Base-by-base conservation (phyloP, 2,329 filamentous ascomycete species). In the Harringtonia lauricola region DNA sequence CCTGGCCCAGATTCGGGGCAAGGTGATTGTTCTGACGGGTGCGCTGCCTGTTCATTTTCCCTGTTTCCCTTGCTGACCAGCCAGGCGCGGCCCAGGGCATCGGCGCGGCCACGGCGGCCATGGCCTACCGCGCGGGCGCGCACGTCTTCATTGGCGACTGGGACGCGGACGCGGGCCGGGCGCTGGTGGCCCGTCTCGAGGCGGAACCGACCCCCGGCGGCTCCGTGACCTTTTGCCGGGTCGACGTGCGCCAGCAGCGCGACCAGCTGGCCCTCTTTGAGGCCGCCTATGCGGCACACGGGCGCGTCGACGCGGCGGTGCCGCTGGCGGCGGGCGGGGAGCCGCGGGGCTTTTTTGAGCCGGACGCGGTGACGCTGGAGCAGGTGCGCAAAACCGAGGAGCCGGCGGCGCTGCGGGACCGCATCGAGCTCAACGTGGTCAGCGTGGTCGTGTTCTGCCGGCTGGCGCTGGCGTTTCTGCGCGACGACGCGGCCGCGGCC, bases 381-480 rank as follows among this genome's bases (percentile, higher is more conserved):
- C 64, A 57, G 9, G 59, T 74, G 19, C 58, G 42, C 15, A n/a
- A n/a, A n/a, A n/a, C n/a, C n/a, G 4, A 36, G n/a, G 55, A 62
- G 51, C 57, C 55, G 2, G 53, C 56, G 2, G 57, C 58, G 3
- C 53, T 60, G 41, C 62, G 60, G 47, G 59, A 64, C 4, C 53
- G 52, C 37, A 42, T 72, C 13, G 64, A 71, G 33, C 63, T 73
- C 43, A 71, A 74, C 48, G 56, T 74, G 6, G 57, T 61, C 6
- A 70, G 67, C 9, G 63, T 63, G 2, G 50, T 72, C 19, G 64
- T 66, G 36, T 70, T 73, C 47, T 60, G 64, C 4, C 59, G 70
- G 1, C 63, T 74, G 13, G 71, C 71, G 1, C 58, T 64, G 17
- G 69, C 68, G 6, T 74, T 70, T 49, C 59, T 74, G 35, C 72